Conservation (phyloP, 805 yeast species). For the Candida ficus region DNA sequence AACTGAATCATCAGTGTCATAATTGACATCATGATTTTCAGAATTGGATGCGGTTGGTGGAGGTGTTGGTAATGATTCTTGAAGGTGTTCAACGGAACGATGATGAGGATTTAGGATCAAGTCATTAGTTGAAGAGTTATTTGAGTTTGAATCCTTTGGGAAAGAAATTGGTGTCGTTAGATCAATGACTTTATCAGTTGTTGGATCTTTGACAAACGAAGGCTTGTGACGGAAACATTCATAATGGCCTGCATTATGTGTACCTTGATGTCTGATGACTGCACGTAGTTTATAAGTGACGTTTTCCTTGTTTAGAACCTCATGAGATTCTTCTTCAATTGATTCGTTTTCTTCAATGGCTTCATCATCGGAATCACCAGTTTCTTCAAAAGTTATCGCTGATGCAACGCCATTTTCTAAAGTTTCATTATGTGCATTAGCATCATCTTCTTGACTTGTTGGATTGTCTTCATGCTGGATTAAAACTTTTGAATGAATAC, state of each 20-base stretch:
- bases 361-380: slow-evolving; percentile 16
- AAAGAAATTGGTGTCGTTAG: slow-evolving; percentile 26
- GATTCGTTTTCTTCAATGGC: slow-evolving; percentile 23
- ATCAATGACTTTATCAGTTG: slow-evolving; percentile 24
- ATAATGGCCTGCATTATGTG: slow-evolving; percentile 86
- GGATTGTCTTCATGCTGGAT: slow-evolving; percentile 20
- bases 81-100: slow-evolving; percentile 1
- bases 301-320: slow-evolving; percentile 25
- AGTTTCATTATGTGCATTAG: slow-evolving; percentile 2
- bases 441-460: slow-evolving; percentile 14
- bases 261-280: slow-evolving; percentile 79
- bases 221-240: slow-evolving; percentile 85
- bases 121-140: background rate
- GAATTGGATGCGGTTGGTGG: slow-evolving; percentile 16
- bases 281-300: slow-evolving; percentile 60
- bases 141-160: slow-evolving; percentile 7
- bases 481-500: slow-evolving; percentile 23
- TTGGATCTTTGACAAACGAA: slow-evolving; percentile 31
- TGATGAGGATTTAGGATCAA: background rate
- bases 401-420: background rate
- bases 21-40: slow-evolving; percentile 12
- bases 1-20: slow-evolving; percentile 17
- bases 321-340: slow-evolving; percentile 21
- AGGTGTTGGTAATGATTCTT: background rate
- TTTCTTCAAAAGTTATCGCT: slow-evolving; percentile 11